phyloP scores from a whole-genome alignment of 2,329 filamentous ascomycete genomes.

The Ophiostoma himal-ulmi region DNA sequence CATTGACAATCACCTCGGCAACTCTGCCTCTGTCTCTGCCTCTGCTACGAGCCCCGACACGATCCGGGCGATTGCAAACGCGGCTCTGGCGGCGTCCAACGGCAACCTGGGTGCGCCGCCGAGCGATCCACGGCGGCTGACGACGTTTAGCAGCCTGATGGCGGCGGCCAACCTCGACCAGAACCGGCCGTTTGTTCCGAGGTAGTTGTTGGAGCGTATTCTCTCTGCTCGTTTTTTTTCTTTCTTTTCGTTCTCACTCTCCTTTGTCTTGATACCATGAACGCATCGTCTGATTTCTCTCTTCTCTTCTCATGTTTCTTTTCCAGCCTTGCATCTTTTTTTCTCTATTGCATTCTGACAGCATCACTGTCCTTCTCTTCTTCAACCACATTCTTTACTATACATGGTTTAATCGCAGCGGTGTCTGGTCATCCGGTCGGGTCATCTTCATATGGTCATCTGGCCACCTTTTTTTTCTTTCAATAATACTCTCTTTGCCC shows the following conservation, averaged over 20 bases:
- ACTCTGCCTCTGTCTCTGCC: not conserved
- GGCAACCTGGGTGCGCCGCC: constrained; percentile 16
- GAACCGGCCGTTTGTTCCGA: constrained; percentile 35
- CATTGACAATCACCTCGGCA: not conserved
- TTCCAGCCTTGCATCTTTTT: too few species aligned
- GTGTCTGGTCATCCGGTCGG: constrained; percentile 4
- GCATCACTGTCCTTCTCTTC: not conserved
- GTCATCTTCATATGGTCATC: not conserved
- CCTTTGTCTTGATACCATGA: constrained; percentile 3
- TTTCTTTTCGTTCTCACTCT: not conserved
- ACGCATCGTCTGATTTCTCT: not conserved
- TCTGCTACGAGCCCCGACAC: constrained; percentile 6
- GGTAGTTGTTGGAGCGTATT: not conserved
- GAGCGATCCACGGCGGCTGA: constrained; percentile 31
- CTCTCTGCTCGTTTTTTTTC: not conserved
- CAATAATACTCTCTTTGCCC: not conserved
- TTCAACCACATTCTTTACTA: not conserved
- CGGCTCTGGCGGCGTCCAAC: constrained; percentile 7
- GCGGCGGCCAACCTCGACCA: constrained; percentile 41
- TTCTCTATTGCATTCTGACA: not conserved
- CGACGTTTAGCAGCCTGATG: constrained; percentile 52
- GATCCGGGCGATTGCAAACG: not conserved
- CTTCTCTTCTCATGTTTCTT: not conserved
- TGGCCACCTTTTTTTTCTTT: not conserved
- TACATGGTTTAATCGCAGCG: constrained; percentile 7